Evolutionary conservation across 805 yeast genomes (phyloP), one percentile per base, ranked within the genome.

Genomic region (Cyberlindnera nakhonratchasimensis): DNA sequence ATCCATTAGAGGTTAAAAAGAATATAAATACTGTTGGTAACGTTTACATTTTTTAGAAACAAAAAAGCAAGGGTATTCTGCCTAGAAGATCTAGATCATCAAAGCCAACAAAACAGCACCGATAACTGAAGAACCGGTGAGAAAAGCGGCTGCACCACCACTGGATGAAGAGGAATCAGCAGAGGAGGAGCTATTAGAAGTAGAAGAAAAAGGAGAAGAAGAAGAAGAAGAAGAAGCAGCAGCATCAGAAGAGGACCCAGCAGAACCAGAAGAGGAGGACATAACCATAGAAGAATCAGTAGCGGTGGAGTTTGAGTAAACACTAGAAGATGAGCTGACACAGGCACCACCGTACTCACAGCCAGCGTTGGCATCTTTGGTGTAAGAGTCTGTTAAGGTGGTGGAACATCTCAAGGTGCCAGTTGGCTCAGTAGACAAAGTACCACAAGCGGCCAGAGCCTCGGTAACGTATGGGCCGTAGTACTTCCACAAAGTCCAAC

Each of bases 401-500:
- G 55, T 54, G n/a, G 59, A 54, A 35, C 58, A 54, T 51, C 56
- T 51, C 39, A 47, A 42, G 11, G 65, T 62, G 53, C 67, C 70
- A 26, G 70, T 65, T 56, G 70, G 70, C 42, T 55, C 59, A n/a
- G 69, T 64, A 13, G 56, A 41, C 11, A 50, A 38, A 17, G 55
- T 46, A 28, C 37, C 19, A 53, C 71, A 66, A 14, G 55, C 64
- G n/a, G 51, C 59, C 29, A 66, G 50, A 17, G 69, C 61, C 11
- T 47, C 29, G 19, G 58, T 44, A 39, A 65, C 57, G 51, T 50
- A 65, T 1, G 45, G 37, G 29, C 67, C 64, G 50, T 66, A 66
- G 51, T 65, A 62, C 36, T 44, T 43, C 70, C 70, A 66, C 46
- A 66, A 47, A 40, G 67, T 63, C 67, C 71, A 65, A 34, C 69